phyloP scores from a whole-genome alignment of 805 yeast genomes.

The Metschnikowia gelsemii region DNA sequence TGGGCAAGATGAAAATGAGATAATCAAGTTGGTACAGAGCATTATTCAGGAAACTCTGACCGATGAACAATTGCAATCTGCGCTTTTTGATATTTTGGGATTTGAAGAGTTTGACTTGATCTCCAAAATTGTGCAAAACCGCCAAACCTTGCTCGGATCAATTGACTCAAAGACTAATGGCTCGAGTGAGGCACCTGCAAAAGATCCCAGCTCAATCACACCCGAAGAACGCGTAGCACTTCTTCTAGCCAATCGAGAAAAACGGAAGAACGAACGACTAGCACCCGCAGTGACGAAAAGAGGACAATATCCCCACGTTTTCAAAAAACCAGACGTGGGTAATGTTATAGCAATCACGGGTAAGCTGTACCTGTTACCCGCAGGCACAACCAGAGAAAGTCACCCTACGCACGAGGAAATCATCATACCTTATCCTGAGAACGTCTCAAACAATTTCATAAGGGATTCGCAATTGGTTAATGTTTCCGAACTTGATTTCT shows the following conservation, averaged over 20 bases:
- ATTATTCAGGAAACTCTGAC: constrained; percentile 36
- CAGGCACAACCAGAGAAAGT: constrained; percentile 69
- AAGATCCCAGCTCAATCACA: constrained; percentile 38
- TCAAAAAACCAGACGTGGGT: constrained; percentile 57
- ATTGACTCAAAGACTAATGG: constrained; percentile 17
- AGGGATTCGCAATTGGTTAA: constrained; percentile 49
- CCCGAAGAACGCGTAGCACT: constrained; percentile 56
- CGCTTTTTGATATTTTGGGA: constrained; percentile 78
- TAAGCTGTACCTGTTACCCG: constrained; percentile 73
- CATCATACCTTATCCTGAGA: constrained; percentile 71
- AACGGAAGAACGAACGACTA: constrained; percentile 49
- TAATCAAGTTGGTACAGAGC: constrained; percentile 29
- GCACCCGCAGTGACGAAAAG: constrained; percentile 42
- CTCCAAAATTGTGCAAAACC: constrained; percentile 55
- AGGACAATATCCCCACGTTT: constrained; percentile 82
- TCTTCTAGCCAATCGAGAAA: constrained; percentile 49
- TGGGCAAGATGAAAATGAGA: constrained; percentile 33
- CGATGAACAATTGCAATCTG: constrained; percentile 66
- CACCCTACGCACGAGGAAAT: constrained; percentile 75
- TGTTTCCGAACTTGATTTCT: constrained; percentile 63
- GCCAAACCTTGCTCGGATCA: constrained; percentile 17
- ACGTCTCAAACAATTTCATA: constrained; percentile 43
- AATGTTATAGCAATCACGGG: constrained; percentile 73
- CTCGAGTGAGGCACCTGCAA: constrained; percentile 4
- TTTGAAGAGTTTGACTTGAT: constrained; percentile 83